phyloP scores from a whole-genome alignment of 257 asterid genomes.

The Scutellaria galericulata region DNA sequence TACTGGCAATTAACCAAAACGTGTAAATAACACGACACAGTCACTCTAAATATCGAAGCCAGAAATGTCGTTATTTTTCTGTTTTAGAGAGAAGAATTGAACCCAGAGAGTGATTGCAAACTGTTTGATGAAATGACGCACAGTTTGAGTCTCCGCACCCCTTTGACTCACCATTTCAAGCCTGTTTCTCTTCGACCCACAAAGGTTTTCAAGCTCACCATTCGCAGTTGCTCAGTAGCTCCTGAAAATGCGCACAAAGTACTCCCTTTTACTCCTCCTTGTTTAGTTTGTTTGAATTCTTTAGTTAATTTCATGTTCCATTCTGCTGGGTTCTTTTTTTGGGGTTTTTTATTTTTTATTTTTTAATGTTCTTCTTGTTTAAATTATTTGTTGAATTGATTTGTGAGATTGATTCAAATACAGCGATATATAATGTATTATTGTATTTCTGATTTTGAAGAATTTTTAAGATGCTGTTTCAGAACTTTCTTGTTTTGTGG shows the following conservation, averaged over 20 bases:
- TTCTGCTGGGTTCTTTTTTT: not conserved
- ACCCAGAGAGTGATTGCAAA: slow-evolving; percentile 14
- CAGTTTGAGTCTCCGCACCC: slow-evolving; percentile 38
- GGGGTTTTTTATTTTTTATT: not conserved
- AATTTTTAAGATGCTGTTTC: not conserved
- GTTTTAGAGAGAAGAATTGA: not conserved
- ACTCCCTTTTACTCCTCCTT: slow-evolving; percentile 18
- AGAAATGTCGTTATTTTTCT: no score
- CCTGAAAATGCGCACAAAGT: slow-evolving; percentile 49
- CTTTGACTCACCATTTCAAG: slow-evolving; percentile 31
- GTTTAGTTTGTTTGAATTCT: not conserved
- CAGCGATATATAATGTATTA: not conserved
- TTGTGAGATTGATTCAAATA: not conserved
- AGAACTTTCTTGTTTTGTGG: not conserved
- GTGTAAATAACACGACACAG: no score
- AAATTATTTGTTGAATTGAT: not conserved
- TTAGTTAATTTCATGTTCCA: not conserved
- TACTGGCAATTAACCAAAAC: no score
- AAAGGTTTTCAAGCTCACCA: slow-evolving; percentile 32
- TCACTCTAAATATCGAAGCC: no score
- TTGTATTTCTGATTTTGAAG: not conserved
- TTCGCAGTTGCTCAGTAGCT: slow-evolving; percentile 45
- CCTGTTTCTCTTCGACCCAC: slow-evolving; percentile 36
- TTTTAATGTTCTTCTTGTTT: not conserved
- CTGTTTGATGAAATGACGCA: slow-evolving; percentile 53